These are phyloP conservation scores for Dipteronia sinensis DNA, from an alignment of 345 rosid genomes.

Conservation along the genomic window DNA sequence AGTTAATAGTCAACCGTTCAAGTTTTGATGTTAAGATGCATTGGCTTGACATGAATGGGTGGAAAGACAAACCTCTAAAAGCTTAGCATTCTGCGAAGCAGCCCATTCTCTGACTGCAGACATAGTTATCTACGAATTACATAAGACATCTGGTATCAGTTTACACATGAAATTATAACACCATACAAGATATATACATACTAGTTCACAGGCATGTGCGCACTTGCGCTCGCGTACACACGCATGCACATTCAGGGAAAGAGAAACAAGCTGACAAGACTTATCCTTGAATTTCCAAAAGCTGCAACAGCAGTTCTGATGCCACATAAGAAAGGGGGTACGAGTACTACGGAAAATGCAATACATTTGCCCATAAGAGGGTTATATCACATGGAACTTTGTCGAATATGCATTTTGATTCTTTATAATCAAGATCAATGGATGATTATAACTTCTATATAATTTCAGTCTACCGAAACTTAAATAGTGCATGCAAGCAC, in stretches of 20 bases:
- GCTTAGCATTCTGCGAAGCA: constrained; percentile 84
- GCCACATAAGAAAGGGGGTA: not conserved
- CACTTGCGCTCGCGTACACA: not conserved
- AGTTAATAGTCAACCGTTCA: no score
- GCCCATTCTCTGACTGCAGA: constrained; percentile 99
- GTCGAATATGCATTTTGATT: not conserved
- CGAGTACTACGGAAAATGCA: not conserved
- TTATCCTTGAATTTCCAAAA: not conserved
- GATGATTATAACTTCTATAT: not conserved
- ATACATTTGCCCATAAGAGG: not conserved
- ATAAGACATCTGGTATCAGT: not conserved
- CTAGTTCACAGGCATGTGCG: not conserved
- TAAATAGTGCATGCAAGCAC: not conserved
- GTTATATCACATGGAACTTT: no score
- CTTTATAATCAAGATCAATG: not conserved
- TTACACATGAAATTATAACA: not conserved
- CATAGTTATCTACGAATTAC: constrained; percentile 82
- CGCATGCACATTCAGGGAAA: not conserved
- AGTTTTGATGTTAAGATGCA: not conserved
- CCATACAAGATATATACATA: not conserved
- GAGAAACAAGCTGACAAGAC: not conserved
- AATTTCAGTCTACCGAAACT: not conserved
- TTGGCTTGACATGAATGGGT: not conserved
- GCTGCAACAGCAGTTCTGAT: constrained; percentile 2
- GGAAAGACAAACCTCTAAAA: constrained; percentile 64